These are phyloP conservation scores for Przewalskia tangutica DNA, from an alignment of 257 asterid species.

Conservation along the genomic window DNA sequence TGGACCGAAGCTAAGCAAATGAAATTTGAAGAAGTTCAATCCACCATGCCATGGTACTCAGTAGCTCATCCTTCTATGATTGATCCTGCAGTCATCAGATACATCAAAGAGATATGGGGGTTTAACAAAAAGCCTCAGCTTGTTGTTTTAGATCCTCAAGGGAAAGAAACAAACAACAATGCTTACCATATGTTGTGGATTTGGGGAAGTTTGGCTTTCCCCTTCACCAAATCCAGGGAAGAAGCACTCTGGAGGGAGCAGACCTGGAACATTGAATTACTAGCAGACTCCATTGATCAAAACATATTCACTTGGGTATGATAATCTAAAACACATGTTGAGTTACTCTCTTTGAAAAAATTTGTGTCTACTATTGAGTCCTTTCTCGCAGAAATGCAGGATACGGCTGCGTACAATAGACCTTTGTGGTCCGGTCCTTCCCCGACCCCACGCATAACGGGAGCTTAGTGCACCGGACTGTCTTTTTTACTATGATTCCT, in stretches of 20 bases:
- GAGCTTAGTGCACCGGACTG: no score
- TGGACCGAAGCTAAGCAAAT: background rate
- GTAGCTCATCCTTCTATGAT: conserved; percentile 1
- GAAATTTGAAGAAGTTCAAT: background rate
- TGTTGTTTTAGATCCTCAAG: conserved; percentile 12
- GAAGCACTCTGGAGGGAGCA: conserved; percentile 6
- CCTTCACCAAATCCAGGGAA: conserved; percentile 6
- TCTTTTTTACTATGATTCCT: no score
- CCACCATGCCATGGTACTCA: conserved; percentile 10
- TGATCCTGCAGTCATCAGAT: background rate
- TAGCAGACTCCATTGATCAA: conserved; percentile 1
- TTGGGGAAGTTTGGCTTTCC: conserved; percentile 13
- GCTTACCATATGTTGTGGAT: conserved; percentile 11
- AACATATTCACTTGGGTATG: conserved; percentile 2
- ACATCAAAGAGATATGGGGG: conserved; percentile 4
- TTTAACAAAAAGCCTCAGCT: conserved; percentile 8
- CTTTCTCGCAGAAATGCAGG: no score
- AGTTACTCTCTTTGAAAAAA: no score
- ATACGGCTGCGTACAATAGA: no score
- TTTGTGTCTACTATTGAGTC: no score
- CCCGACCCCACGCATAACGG: no score
- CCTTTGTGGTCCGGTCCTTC: no score
- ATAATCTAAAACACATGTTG: background rate
- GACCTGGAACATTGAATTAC: background rate
- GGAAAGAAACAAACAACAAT: conserved; percentile 5